phyloP scores from a whole-genome alignment of 257 asterid genomes.

The Capsicum pubescens region DNA sequence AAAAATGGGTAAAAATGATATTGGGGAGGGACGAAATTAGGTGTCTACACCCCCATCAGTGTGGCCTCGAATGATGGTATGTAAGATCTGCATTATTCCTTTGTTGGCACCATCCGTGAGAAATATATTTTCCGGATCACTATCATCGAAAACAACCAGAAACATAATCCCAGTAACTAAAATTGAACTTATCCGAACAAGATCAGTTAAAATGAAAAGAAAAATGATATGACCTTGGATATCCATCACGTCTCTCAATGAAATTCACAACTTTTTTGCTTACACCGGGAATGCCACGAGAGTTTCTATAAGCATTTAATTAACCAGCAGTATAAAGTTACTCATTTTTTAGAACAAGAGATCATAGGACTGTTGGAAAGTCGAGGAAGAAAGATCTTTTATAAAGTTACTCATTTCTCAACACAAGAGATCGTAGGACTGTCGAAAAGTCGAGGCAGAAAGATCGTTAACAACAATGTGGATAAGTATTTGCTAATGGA shows the following conservation, averaged over 20 bases:
- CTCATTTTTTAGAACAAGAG: no score
- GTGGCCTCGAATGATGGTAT: constrained; percentile 63
- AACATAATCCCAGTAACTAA: background rate
- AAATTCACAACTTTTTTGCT: no score
- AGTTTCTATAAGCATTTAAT: no score
- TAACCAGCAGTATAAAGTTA: no score
- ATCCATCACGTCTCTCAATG: no score
- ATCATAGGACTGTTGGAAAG: constrained; percentile 22
- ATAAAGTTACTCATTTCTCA: background rate
- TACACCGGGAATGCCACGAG: no score
- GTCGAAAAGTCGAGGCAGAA: background rate
- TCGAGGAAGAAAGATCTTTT: constrained; percentile 48
- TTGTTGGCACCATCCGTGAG: constrained; percentile 98
- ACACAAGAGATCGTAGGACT: background rate
- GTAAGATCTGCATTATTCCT: constrained; percentile 91
- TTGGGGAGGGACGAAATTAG: no score
- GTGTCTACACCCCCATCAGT: no score
- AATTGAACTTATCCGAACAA: background rate
- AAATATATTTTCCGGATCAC: constrained; percentile 96
- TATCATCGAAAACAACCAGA: constrained; percentile 37
- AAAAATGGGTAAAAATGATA: no score
- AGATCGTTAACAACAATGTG: background rate
- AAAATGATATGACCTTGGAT: constrained; percentile 55
- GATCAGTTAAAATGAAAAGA: background rate
- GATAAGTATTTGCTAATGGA: background rate